Conservation (phyloP, 768 basidiomycete genomes). For the Daedaleopsis sinensis region DNA sequence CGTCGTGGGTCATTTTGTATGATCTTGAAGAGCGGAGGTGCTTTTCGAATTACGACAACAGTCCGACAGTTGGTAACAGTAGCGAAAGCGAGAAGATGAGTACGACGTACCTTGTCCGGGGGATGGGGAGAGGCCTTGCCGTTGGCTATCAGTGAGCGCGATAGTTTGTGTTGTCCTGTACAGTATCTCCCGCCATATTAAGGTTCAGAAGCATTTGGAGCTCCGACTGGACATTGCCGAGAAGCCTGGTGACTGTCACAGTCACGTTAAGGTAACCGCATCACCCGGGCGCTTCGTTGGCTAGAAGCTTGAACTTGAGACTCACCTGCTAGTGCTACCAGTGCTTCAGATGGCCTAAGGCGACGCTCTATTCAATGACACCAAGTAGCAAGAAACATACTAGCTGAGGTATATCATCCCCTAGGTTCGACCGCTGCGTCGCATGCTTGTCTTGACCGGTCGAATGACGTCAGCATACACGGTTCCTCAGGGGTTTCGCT, state of each 20-base stretch:
- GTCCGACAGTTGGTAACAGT: not conserved
- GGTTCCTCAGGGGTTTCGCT: too few relatives aligned
- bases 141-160: slow-evolving; percentile 19
- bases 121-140: slow-evolving; percentile 19
- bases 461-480: too few relatives aligned
- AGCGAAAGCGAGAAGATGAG: not conserved
- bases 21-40: slow-evolving; percentile 24
- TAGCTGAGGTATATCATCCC: too few relatives aligned
- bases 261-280: not conserved
- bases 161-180: slow-evolving; percentile 26
- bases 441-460: too few relatives aligned
- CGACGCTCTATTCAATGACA: too few relatives aligned
- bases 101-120: slow-evolving; percentile 21
- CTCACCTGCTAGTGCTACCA: too few relatives aligned
- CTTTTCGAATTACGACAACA: not conserved
- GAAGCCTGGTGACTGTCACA: too few relatives aligned
- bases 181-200: slow-evolving; percentile 17
- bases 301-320: too few relatives aligned
- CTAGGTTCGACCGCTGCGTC: too few relatives aligned
- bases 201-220: slow-evolving; percentile 19
- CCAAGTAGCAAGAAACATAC: too few relatives aligned
- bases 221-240: slow-evolving; percentile 6
- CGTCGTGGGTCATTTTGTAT: slow-evolving; percentile 92
- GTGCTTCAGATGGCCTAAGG: too few relatives aligned
- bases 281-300: too few relatives aligned